Base-by-base conservation (phyloP, 1,284 basidiomycete genomes). In the Volvariella surrecta region DNA sequence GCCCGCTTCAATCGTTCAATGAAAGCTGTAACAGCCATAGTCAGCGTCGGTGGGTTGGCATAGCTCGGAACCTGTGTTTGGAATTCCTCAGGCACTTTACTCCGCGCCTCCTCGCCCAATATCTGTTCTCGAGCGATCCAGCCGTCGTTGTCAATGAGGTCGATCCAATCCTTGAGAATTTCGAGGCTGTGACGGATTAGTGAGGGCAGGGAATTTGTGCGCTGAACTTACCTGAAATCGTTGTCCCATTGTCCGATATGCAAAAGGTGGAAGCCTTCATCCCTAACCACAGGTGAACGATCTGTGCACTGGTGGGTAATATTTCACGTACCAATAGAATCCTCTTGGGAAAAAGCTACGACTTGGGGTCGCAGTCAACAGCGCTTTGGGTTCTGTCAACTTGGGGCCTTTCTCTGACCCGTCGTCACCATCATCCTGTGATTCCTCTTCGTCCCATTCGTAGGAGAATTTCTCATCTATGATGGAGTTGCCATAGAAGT, bases 61-160 rank as follows among this genome's bases (percentile, higher is more conserved):
- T 91, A 90, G 45, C 78, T 85, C 8, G 94, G 92, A 22, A 94
- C 89, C 62, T 97, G 93, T 1, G 85, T 88, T 58, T 86, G 85
- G 67, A 97, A 97, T 56, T 94, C 86, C 18, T 67, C 53, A 2
- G 93, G 93, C 7, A 95, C 89, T 62, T 85, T 89, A 70, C 89
- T 94, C 34, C 93, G 77, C 2, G 94, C 92, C 66, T 97, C 93
- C 51, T 94, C 92, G 6, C 93, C 93, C 0, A 97, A 73, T 47
- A 96, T 96, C 60, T 97, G 93, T 63, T 97, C 93, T 15, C 94
- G 75, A 2, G 82, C 93, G 41, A 97, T 87, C 93, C 93, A 97
- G 2, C 93, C 93, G 53, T 96, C 79, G 21, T 88, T 83, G 56
- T 97, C 91, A 46, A 96, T 90, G 34, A 96, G 73, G 47, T 80